These are phyloP conservation scores for Epichloe gansuensis DNA, from an alignment of 2,329 filamentous ascomycete species.

Conservation along the genomic window DNA sequence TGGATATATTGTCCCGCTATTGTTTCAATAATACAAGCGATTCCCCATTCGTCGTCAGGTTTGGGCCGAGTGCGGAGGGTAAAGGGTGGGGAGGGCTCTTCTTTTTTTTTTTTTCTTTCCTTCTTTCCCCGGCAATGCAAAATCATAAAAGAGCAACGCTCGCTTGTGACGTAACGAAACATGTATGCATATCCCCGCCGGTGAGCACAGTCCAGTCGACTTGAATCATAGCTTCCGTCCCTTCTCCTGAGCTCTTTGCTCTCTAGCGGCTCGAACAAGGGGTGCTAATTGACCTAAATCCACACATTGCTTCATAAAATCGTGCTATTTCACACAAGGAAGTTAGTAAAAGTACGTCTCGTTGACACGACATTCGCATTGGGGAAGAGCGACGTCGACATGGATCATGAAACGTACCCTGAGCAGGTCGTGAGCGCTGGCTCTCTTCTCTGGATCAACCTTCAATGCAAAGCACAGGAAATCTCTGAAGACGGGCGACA, in stretches of 20 bases:
- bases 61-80: neutral
- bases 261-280: slow-evolving; percentile 72
- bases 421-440: slow-evolving; percentile 85
- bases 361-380: no score
- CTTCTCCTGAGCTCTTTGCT: slow-evolving; percentile 77
- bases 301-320: slow-evolving; percentile 68
- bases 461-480: slow-evolving; percentile 89
- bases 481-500: slow-evolving; percentile 75
- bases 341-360: neutral
- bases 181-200: slow-evolving; percentile 1
- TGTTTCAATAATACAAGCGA: slow-evolving; percentile 1
- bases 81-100: neutral
- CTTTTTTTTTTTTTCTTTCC: neutral
- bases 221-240: slow-evolving; percentile 42
- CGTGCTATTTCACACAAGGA: slow-evolving; percentile 41
- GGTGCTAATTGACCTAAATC: slow-evolving; percentile 69
- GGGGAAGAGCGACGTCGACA: neutral
- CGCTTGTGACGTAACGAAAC: slow-evolving; percentile 3
- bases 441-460: slow-evolving; percentile 94
- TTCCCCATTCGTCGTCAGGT: neutral
- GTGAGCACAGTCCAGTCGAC: neutral
- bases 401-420: slow-evolving; percentile 48
- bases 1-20: neutral
- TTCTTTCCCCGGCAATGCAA: neutral
- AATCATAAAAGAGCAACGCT: slow-evolving; percentile 4